A percentile compares a stretch with the other conserved stretches of the same genome.
Evolutionary conservation across 2,329 filamentous ascomycete genomes (phyloP).

Genomic region (Ceratocystis harringtonii): DNA sequence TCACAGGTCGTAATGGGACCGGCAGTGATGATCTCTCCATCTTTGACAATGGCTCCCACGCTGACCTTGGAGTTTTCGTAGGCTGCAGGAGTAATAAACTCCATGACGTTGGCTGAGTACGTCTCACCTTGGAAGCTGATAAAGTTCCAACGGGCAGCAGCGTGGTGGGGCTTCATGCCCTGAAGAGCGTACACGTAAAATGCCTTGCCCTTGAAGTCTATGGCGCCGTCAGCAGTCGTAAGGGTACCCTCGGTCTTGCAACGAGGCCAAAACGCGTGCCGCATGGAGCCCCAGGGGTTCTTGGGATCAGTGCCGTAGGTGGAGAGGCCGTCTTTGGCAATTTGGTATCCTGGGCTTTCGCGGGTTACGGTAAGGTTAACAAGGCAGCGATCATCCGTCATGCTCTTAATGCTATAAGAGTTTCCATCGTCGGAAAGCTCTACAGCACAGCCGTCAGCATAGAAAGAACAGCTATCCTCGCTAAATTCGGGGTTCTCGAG

Average conservation of each 20-base stretch:
- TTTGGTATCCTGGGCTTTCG: conserved; percentile 64
- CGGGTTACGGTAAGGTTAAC: conserved; percentile 76
- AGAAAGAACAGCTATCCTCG: conserved; percentile 68
- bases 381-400: conserved; percentile 62
- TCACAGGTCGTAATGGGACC: conserved; percentile 49
- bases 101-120: conserved; percentile 85
- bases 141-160: conserved; percentile 87
- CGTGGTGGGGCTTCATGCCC: conserved; percentile 98
- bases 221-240: conserved; percentile 62
- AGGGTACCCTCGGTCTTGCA: conserved; percentile 71
- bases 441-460: conserved; percentile 69
- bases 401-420: conserved; percentile 78
- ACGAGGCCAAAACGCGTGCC: conserved; percentile 88
- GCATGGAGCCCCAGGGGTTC: conserved; percentile 84
- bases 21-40: conserved; percentile 64
- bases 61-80: conserved; percentile 76
- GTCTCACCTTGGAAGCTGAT: conserved; percentile 75
- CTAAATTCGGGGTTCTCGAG: conserved; percentile 70
- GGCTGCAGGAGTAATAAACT: conserved; percentile 84
- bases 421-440: conserved; percentile 75
- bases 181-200: conserved; percentile 77
- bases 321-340: conserved; percentile 69
- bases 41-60: conserved; percentile 68
- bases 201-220: conserved; percentile 68
- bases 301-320: conserved; percentile 72